These are phyloP conservation scores for Metschnikowia aberdeeniae DNA, from an alignment of 805 yeast genomes.

Conservation along the genomic window DNA sequence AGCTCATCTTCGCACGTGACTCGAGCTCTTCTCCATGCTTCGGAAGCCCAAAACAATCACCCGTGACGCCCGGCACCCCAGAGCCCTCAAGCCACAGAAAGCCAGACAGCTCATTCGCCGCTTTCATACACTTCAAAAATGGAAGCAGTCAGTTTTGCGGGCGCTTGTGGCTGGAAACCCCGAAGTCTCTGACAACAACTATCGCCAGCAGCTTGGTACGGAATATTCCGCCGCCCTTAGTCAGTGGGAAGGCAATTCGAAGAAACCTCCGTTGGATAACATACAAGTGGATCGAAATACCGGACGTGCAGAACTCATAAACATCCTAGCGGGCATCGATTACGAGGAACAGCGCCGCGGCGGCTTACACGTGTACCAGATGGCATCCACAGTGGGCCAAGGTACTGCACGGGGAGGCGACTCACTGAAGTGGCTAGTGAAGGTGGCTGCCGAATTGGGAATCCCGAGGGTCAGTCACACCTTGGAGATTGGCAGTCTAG, in stretches of 20 bases:
- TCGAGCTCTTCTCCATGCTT: constrained; percentile 15
- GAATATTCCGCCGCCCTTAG: constrained; percentile 5
- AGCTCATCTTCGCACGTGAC: not conserved
- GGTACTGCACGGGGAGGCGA: constrained; percentile 80
- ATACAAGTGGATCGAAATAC: constrained; percentile 18
- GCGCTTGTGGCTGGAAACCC: constrained; percentile 23
- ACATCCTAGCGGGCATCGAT: constrained; percentile 50
- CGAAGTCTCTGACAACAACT: constrained; percentile 21
- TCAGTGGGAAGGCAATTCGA: constrained; percentile 5
- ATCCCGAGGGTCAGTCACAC: constrained; percentile 29
- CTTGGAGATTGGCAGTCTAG: constrained; percentile 81
- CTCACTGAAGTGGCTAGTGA: constrained; percentile 75
- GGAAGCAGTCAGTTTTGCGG: constrained; percentile 39
- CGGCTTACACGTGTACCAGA: constrained; percentile 75
- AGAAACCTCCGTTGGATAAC: constrained; percentile 10
- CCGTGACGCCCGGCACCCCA: constrained; percentile 31
- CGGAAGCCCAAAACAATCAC: constrained; percentile 33
- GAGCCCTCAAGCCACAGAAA: constrained; percentile 57
- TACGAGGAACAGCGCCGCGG: constrained; percentile 63
- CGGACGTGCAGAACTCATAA: constrained; percentile 16
- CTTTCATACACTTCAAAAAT: constrained; percentile 67
- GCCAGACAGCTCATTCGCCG: constrained; percentile 75
- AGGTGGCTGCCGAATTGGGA: constrained; percentile 52
- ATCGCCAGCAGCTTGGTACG: constrained; percentile 14
- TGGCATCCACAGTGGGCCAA: constrained; percentile 86